A percentile compares a stretch with the other conserved stretches of the same genome.
Conservation (phyloP, 345 rosid species). For the Eucalyptus pauciflora region DNA sequence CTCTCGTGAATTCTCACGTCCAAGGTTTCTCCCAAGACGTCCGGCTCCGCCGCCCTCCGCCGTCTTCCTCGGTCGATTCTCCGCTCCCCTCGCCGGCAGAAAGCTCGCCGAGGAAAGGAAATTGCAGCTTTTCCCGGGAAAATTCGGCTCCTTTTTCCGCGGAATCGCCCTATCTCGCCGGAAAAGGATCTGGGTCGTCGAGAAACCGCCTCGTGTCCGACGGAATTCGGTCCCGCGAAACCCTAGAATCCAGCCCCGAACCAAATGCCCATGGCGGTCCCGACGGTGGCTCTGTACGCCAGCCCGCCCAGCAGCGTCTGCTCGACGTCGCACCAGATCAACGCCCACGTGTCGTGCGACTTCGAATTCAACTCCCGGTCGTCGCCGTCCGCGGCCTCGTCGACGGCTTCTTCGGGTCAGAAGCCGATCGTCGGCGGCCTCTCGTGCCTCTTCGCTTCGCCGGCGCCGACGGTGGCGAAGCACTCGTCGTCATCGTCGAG, state of each 20-base stretch:
- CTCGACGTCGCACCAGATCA: constrained; percentile 74
- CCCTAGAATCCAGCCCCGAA: background rate
- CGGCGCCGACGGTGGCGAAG: constrained; percentile 24
- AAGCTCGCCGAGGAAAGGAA: background rate
- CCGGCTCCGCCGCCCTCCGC: background rate
- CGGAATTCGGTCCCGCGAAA: background rate
- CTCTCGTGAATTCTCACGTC: background rate
- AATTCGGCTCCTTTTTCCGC: background rate
- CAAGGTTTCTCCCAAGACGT: background rate
- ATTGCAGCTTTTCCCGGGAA: background rate
- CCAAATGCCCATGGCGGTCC: constrained; percentile 47
- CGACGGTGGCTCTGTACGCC: constrained; percentile 74
- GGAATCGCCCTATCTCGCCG: background rate
- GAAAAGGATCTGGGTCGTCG: background rate
- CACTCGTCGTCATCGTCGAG: constrained; percentile 7
- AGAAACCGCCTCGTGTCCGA: background rate
- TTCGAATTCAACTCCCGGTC: constrained; percentile 59
- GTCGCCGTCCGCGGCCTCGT: constrained; percentile 32
- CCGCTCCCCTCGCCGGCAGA: background rate
- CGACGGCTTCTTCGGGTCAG: constrained; percentile 38
- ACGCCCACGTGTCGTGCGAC: constrained; percentile 42
- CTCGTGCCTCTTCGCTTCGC: constrained; percentile 62
- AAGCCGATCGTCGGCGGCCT: constrained; percentile 68
- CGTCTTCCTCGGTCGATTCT: background rate
- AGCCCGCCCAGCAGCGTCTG: constrained; percentile 74